Base-by-base conservation (phyloP, 2,329 filamentous ascomycete species). In the Aspergillus sp. region DNA sequence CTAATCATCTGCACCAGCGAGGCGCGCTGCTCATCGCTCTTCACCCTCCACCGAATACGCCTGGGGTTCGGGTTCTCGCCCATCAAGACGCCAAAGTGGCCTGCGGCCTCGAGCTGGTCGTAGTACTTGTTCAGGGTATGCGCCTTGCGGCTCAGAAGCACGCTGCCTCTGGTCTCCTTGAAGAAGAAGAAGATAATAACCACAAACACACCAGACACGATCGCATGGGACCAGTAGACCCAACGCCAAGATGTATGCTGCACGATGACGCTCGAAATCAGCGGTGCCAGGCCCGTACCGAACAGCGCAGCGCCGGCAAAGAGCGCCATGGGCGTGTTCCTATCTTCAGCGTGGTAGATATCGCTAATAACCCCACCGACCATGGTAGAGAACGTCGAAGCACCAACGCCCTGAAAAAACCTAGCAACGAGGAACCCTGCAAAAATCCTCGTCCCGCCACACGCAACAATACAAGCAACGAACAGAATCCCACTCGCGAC, bases 341-440 rank as follows among this genome's bases (percentile, higher is more conserved):
- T 82, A 45, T 90, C 87, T 58, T 90, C 78, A 9, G 90, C 86
- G 48, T 88, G 84, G 77, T 92, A 96, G 58, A 96, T 84, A 68
- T 97, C 93, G 51, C 89, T 89, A 41, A 97, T 88, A 4, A 97
- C 90, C 3, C 93, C 93, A n/a, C 93, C 93, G 0, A 96, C 89
- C 82, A 96, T 93, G 21, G 91, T 95, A 45, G 89, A 91, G 70
- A 96, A 96, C 0, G 84, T 86, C 35, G 71, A 91, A 6, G 85
- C 88, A 6, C 90, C 90, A n/a, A 86, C 85, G 1, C 93, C 93
- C 9, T 86, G 83, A 47, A 95, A 81, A 70, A 96, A 90, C 1
- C 93, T 84, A 0, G 87, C 84, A 2, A 92, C 75, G 0, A 96
- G 73, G 83, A 96, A 89, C 3, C 89, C 91, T 0, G 84, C 84